phyloP scores from a whole-genome alignment of 164 flowering plant genomes.

The Kingdonia uniflora region DNA sequence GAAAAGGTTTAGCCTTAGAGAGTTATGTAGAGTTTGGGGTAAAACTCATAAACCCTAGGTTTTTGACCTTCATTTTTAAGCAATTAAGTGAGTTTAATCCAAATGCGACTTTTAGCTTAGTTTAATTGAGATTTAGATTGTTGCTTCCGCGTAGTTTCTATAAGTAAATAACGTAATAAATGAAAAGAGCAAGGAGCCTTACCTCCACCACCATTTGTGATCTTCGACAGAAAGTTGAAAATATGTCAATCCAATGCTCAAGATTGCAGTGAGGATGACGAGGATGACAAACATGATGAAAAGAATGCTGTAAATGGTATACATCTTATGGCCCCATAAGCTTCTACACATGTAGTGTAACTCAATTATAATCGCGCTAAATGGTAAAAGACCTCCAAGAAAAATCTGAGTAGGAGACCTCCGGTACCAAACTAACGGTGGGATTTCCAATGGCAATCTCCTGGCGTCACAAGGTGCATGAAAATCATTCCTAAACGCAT shows the following conservation, averaged over 20 bases:
- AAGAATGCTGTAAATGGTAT: constrained; percentile 33
- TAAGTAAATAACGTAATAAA: no score
- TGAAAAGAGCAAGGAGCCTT: constrained; percentile 18
- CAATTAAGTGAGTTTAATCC: no score
- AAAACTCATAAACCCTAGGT: no score
- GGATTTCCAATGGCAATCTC: constrained; percentile 53
- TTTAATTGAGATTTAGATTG: no score
- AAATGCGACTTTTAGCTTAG: no score
- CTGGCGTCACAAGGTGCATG: constrained; percentile 47
- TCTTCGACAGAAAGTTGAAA: constrained; percentile 75
- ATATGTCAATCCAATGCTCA: constrained; percentile 59
- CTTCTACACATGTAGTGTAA: constrained; percentile 51
- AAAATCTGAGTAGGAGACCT: constrained; percentile 57
- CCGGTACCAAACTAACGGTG: constrained; percentile 50
- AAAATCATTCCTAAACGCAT: constrained; percentile 29
- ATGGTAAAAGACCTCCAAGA: constrained; percentile 60
- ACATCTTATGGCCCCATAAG: constrained; percentile 71
- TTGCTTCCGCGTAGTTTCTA: no score
- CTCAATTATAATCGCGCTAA: constrained; percentile 57
- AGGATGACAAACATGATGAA: constrained; percentile 48
- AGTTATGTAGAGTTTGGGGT: no score
- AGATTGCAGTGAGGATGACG: constrained; percentile 36
- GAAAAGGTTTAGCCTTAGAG: no score
- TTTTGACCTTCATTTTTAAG: no score
- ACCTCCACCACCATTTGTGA: constrained; percentile 96